Percentiles rank a stretch among this genome's conserved stretches.
phyloP scores from a whole-genome alignment of 345 rosid genomes.

The Sonneratia alba region DNA sequence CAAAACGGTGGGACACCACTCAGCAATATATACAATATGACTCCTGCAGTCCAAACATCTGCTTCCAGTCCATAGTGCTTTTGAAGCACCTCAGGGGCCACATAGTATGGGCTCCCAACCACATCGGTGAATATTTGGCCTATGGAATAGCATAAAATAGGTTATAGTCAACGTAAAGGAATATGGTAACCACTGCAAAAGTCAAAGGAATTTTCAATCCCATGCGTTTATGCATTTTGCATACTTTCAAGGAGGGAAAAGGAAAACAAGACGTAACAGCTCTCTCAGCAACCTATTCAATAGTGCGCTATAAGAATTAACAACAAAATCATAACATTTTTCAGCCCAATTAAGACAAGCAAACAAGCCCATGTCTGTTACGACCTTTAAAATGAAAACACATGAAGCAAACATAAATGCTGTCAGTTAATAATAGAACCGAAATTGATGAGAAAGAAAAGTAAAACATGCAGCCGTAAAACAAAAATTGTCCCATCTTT shows the following conservation, averaged over 20 bases:
- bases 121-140: slow-evolving; percentile 90
- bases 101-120: slow-evolving; percentile 97
- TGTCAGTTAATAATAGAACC: neutral
- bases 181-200: too few species aligned
- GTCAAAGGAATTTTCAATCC: too few species aligned
- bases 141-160: slow-evolving; percentile 6
- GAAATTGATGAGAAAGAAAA: neutral
- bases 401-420: neutral
- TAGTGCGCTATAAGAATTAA: neutral
- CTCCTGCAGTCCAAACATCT: slow-evolving; percentile 98
- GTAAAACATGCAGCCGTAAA: neutral
- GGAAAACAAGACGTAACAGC: too few species aligned
- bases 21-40: slow-evolving; percentile 82
- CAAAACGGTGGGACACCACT: slow-evolving; percentile 99
- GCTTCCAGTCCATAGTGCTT: slow-evolving; percentile 93
- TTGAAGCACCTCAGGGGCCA: slow-evolving; percentile 91
- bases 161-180: too few species aligned
- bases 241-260: neutral
- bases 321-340: neutral
- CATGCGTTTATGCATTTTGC: neutral
- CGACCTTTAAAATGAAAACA: neutral
- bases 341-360: neutral
- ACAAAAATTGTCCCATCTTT: neutral
- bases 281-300: neutral
- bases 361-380: neutral